Conservation (phyloP, 225 moss, liverwort and hornwort genomes). For the Polytrichum formosum region DNA sequence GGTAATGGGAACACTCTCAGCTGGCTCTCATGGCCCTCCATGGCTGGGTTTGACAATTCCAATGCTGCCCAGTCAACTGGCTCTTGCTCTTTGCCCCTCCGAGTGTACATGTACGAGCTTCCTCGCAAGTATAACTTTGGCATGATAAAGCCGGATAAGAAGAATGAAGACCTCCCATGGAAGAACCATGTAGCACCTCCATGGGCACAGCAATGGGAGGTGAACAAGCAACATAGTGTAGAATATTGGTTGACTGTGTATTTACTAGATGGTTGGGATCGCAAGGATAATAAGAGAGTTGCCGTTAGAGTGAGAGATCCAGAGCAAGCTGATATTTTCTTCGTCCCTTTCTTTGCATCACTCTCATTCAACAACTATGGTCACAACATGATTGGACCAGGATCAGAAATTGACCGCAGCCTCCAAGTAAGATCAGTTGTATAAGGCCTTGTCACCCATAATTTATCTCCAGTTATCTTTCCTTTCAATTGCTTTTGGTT, state of each 20-base stretch:
- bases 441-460: background rate
- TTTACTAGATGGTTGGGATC: slow-evolving; percentile 34
- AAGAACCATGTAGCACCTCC: slow-evolving; percentile 27
- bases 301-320: slow-evolving; percentile 49
- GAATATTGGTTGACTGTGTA: slow-evolving; percentile 70
- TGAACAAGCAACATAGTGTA: slow-evolving; percentile 62
- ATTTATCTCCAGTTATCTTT: too few relatives aligned
- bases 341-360: slow-evolving; percentile 71
- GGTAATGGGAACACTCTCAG: slow-evolving; percentile 2
- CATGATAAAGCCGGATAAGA: slow-evolving; percentile 27
- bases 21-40: slow-evolving; percentile 11
- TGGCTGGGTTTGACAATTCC: background rate
- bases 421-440: slow-evolving; percentile 40
- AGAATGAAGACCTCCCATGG: slow-evolving; percentile 58
- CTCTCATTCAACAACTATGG: slow-evolving; percentile 53
- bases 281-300: slow-evolving; percentile 20
- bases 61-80: background rate
- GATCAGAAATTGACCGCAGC: slow-evolving; percentile 35
- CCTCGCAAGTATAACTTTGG: slow-evolving; percentile 66
- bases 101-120: slow-evolving; percentile 53
- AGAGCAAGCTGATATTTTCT: slow-evolving; percentile 61
- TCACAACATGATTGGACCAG: slow-evolving; percentile 41
- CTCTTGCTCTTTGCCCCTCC: slow-evolving; percentile 15
- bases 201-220: slow-evolving; percentile 41
- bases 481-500: too few relatives aligned